Percentiles rank a stretch among this genome's conserved stretches.
Evolutionary conservation across 139 green algal genomes (phyloP).

Genomic region (Coccomyxa sp.): DNA sequence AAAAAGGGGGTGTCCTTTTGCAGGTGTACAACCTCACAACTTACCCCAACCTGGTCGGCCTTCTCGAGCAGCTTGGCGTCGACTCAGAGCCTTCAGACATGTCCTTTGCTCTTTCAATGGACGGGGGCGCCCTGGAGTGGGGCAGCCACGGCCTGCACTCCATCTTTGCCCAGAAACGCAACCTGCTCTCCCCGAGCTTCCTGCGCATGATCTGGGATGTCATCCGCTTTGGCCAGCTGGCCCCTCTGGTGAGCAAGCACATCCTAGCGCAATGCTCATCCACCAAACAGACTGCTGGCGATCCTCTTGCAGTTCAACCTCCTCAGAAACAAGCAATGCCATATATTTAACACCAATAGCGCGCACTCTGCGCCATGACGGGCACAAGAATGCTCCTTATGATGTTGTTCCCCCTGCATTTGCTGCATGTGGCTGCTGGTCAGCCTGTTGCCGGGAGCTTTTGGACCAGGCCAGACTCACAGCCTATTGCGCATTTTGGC

Average conservation of each 20-base stretch:
- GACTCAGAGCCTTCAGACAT: constrained; percentile 88
- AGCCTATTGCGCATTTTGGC: no score
- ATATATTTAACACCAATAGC: no score
- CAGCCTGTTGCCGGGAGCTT: no score
- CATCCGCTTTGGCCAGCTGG: constrained; percentile 78
- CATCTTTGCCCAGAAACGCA: constrained; percentile 82
- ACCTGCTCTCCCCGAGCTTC: constrained; percentile 67
- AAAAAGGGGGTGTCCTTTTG: neutral
- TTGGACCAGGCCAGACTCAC: no score
- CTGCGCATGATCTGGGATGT: constrained; percentile 88
- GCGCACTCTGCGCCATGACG: no score
- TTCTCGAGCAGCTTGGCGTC: constrained; percentile 86
- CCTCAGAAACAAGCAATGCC: no score
- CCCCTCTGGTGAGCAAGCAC: constrained; percentile 55
- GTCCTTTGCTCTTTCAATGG: constrained; percentile 87
- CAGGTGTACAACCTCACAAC: constrained; percentile 94
- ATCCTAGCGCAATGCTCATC: no score
- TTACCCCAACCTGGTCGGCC: constrained; percentile 89
- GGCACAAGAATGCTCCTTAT: no score
- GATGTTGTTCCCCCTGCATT: no score
- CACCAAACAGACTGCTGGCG: no score
- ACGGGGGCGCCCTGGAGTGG: constrained; percentile 86
- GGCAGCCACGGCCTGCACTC: constrained; percentile 69
- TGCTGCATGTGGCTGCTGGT: no score
- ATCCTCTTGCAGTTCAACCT: no score